Percentiles rank a stretch among this genome's conserved stretches.
Conservation (phyloP, 2,329 filamentous ascomycete genomes). For the Penicillium sp. region DNA sequence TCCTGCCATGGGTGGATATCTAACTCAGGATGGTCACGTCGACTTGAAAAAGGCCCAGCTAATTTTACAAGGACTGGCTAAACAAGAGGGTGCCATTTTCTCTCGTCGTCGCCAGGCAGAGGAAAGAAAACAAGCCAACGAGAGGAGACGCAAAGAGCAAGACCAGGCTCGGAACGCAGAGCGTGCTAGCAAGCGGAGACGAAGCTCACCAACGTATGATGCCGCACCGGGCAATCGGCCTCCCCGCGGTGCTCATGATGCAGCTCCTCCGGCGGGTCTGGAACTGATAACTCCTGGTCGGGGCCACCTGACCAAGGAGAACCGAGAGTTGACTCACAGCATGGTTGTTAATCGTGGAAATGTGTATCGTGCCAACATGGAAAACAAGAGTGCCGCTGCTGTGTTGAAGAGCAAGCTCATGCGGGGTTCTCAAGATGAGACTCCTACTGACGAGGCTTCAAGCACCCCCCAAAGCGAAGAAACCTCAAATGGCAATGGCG, state of each 20-base stretch:
- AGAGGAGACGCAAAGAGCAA: constrained; percentile 77
- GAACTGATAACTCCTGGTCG: constrained; percentile 63
- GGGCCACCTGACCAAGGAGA: constrained; percentile 59
- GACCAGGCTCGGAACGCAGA: constrained; percentile 58
- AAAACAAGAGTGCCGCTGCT: constrained; percentile 94
- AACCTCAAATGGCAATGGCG: constrained; percentile 28
- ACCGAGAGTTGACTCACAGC: constrained; percentile 75
- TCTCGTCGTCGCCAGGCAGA: constrained; percentile 83
- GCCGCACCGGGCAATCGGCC: constrained; percentile 29
- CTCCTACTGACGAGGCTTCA: constrained; percentile 26
- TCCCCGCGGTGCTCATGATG: constrained; percentile 29
- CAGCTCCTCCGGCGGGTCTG: constrained; percentile 51
- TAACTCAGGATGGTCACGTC: constrained; percentile 93
- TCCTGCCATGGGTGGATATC: constrained; percentile 88
- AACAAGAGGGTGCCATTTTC: constrained; percentile 94
- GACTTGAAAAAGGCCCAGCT: constrained; percentile 84
- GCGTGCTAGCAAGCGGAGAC: constrained; percentile 46
- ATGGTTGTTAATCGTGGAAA: constrained; percentile 79
- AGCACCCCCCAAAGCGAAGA: constrained; percentile 31
- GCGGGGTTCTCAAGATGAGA: constrained; percentile 32
- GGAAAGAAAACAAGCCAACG: constrained; percentile 77
- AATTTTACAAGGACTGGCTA: constrained; percentile 85
- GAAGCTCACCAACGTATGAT: constrained; percentile 51
- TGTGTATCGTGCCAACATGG: constrained; percentile 70
- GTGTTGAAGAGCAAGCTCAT: constrained; percentile 81